phyloP scores from a whole-genome alignment of 345 rosid species.

The Physaria fendleri region DNA sequence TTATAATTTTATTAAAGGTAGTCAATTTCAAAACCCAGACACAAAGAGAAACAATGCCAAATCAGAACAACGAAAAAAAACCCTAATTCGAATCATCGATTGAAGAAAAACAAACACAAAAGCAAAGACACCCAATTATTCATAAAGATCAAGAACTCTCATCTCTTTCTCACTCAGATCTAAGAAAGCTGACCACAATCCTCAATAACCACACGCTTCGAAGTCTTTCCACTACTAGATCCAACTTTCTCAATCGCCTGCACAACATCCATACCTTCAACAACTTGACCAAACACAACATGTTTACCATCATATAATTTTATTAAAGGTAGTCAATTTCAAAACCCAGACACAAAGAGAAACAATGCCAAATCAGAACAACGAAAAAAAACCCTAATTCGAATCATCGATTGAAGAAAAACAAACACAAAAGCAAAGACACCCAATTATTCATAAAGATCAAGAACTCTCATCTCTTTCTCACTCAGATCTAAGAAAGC shows the following conservation, averaged over 20 bases:
- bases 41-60: background rate
- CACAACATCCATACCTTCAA: conserved; percentile 49
- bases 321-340: background rate
- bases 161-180: background rate
- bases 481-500: conserved; percentile 28
- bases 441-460: background rate
- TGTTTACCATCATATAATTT: conserved; percentile 37
- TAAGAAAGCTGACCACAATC: conserved; percentile 48
- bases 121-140: background rate
- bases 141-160: background rate
- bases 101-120: background rate
- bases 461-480: background rate
- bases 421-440: background rate
- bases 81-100: background rate
- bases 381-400: background rate
- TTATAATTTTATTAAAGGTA: background rate
- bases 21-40: too few species aligned
- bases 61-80: background rate
- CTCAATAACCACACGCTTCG: conserved; percentile 24
- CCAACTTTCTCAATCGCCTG: conserved; percentile 49
- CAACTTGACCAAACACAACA: conserved; percentile 55
- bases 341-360: background rate
- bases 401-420: background rate
- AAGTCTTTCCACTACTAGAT: conserved; percentile 36
- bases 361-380: background rate